These are phyloP conservation scores for Hypoxylon sp. DNA, from an alignment of 2,329 filamentous ascomycete species.

Conservation along the genomic window DNA sequence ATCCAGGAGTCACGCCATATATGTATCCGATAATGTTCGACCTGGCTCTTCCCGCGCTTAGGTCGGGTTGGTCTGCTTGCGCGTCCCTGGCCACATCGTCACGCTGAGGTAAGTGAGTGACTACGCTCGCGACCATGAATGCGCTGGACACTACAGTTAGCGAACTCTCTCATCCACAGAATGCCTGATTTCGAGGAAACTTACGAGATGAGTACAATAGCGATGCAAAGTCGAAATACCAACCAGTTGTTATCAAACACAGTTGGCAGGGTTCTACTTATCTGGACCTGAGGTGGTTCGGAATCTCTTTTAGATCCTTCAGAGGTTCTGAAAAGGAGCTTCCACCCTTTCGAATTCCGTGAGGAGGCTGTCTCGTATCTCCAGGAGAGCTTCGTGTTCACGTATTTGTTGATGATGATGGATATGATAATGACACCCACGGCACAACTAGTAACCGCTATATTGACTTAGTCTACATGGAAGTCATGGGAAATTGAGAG, in stretches of 20 bases:
- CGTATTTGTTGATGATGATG: neutral
- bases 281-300: neutral
- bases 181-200: neutral
- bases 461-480: neutral
- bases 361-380: neutral
- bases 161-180: neutral
- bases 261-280: neutral
- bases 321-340: neutral
- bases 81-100: neutral
- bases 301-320: neutral
- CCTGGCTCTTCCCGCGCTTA: neutral
- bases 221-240: neutral
- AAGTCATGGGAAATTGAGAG: too few species aligned
- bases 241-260: neutral
- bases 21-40: neutral
- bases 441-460: neutral
- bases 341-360: neutral
- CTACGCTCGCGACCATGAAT: neutral
- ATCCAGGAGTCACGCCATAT: neutral
- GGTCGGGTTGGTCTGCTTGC: neutral
- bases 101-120: neutral
- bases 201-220: neutral
- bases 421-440: neutral
- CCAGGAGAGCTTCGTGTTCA: neutral
- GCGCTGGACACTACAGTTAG: neutral